phyloP scores from a whole-genome alignment of 2,329 filamentous ascomycete species.

The Furcasterigmium furcatum region DNA sequence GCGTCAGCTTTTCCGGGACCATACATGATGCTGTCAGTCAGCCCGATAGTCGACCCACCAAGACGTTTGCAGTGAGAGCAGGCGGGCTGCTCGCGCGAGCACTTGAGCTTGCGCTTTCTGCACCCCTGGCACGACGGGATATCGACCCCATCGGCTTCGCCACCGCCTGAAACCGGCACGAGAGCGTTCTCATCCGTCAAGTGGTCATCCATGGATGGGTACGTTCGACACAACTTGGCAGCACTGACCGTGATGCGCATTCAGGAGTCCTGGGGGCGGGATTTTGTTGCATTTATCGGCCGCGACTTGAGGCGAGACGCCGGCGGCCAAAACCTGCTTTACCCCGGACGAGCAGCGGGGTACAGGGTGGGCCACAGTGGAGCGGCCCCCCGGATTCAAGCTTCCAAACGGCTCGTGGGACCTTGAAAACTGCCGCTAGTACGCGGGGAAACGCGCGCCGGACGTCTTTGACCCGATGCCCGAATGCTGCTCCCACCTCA shows the following conservation, averaged over 20 bases:
- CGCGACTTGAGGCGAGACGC: background rate
- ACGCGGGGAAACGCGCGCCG: too few relatives aligned
- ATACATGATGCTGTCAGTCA: background rate
- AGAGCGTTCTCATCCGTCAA: background rate
- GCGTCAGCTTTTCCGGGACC: slow-evolving; percentile 3
- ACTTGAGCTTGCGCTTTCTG: slow-evolving; percentile 27
- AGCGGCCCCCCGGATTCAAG: too few relatives aligned
- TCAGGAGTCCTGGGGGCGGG: too few relatives aligned
- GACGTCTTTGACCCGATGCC: slow-evolving; percentile 1
- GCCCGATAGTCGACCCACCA: slow-evolving; percentile 12
- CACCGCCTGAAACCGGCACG: background rate
- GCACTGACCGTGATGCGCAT: too few relatives aligned
- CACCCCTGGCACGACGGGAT: slow-evolving; percentile 27
- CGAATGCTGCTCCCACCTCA: too few relatives aligned
- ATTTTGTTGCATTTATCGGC: background rate
- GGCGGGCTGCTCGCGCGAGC: slow-evolving; percentile 26
- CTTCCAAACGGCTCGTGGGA: too few relatives aligned
- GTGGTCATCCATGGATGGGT: background rate
- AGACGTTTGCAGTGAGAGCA: slow-evolving; percentile 26
- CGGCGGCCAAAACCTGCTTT: background rate
- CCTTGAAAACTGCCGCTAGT: too few relatives aligned
- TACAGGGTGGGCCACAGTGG: too few relatives aligned
- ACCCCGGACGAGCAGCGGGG: too few relatives aligned
- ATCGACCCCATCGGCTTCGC: slow-evolving; percentile 10
- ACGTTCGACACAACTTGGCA: too few relatives aligned